Base-by-base conservation (phyloP, 352 stramenopile genomes). In the Elongisporangium anandrum region DNA sequence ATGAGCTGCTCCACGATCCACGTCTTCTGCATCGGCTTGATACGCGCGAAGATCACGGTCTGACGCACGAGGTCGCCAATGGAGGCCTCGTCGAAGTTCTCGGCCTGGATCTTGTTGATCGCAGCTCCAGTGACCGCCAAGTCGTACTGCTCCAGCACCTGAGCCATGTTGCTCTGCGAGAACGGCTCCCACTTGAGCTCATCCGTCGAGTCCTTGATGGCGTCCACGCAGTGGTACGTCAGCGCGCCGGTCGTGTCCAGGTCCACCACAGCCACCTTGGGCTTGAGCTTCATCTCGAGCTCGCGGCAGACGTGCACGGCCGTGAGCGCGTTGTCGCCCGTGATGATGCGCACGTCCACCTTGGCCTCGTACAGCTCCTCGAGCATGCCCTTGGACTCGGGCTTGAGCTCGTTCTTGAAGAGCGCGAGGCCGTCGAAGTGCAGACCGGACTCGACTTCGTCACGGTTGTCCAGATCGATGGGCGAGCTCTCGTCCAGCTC, bases 391-490 rank as follows among this genome's bases (percentile, higher is more conserved):
- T 70, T 70, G 5, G 77, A 83, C 41, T 96, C 80, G 13, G 76
- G 61, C 61, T 92, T 93, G 56, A 96, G 72, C 29, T 77, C 67
- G 61, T 97, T 97, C 68, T 88, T 69, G 70, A 96, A 97, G 22
- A 92, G 69, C 12, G 91, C 64, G 24, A 96, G 71, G 8, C 89
- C 88, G 47, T 79, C 56, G 52, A 96, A 91, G 6, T 56, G 52
- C 1, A 95, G 65, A 21, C 69, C 66, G 2, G 26, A 66, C 52
- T 96, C 88, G n/a, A 95, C 68, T 12, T 76, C 52, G 5, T 63
- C 52, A 6, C 73, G 71, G 34, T 68, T 53, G 22, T 69, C 68
- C 39, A 71, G 16, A 19, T 73, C 39, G 12, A 73, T 48, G 41
- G 34, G 0, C 51, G 49, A 50, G 10, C 5, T 63, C 9, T 60